A percentile compares a stretch with the other conserved stretches of the same genome.
phyloP scores from a whole-genome alignment of 1,284 basidiomycete species.

The Ganoderma sp. region DNA sequence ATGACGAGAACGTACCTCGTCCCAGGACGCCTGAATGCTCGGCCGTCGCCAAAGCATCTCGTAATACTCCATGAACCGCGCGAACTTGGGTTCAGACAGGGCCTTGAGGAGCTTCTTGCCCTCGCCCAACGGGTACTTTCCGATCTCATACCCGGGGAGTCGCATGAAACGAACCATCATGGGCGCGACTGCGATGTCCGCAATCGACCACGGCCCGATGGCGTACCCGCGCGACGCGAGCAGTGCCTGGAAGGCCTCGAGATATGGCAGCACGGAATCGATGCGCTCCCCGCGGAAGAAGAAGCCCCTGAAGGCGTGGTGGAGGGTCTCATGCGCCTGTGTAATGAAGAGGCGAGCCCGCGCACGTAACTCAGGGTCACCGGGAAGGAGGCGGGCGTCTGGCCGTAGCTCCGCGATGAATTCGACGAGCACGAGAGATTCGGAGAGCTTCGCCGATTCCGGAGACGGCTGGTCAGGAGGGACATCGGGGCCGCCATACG shows the following conservation, averaged over 20 bases:
- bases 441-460: constrained; percentile 61
- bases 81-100: constrained; percentile 36
- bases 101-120: constrained; percentile 28
- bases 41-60: constrained; percentile 39
- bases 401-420: constrained; percentile 64
- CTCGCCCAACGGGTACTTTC: constrained; percentile 31
- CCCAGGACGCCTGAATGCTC: constrained; percentile 41
- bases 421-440: constrained; percentile 66
- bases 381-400: constrained; percentile 51
- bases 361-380: constrained; percentile 59
- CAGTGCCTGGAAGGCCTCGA: constrained; percentile 43
- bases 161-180: constrained; percentile 30
- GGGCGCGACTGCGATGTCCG: constrained; percentile 44
- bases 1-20: constrained; percentile 36
- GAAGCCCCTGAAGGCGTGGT: constrained; percentile 40
- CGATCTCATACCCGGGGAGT: constrained; percentile 29
- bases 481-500: constrained; percentile 61
- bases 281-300: constrained; percentile 49
- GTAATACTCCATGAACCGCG: constrained; percentile 40
- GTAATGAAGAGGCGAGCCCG: constrained; percentile 66
- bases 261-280: constrained; percentile 45
- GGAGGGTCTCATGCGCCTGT: constrained; percentile 51
- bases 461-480: constrained; percentile 59
- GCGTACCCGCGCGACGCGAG: constrained; percentile 39
- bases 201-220: constrained; percentile 50